Percentiles rank a stretch among this genome's conserved stretches.
Conservation (phyloP, 495 filamentous ascomycete genomes). For the Penicillium atrosanguineum region DNA sequence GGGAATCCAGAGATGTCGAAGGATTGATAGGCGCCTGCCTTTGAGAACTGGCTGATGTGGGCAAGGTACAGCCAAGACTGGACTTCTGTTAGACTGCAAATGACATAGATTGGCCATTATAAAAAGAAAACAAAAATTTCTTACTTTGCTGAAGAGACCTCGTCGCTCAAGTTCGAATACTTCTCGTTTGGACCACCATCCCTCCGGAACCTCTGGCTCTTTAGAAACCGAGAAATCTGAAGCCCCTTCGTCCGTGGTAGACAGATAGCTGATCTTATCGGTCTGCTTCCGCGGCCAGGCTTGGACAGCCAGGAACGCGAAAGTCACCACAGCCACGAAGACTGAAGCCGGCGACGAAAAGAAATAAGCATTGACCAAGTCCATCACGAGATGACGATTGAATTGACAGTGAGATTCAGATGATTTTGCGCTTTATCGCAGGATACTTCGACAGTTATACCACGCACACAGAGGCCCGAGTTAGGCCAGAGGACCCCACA, state of each 20-base stretch:
- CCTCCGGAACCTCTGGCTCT: slow-evolving; percentile 39
- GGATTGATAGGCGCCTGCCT: slow-evolving; percentile 49
- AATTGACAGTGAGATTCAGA: no score
- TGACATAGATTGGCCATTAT: no score
- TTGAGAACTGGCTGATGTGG: slow-evolving; percentile 43
- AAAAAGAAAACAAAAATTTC: background rate
- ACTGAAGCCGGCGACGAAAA: slow-evolving; percentile 11
- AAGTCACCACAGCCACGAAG: slow-evolving; percentile 15
- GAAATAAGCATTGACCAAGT: slow-evolving; percentile 12
- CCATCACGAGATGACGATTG: slow-evolving; percentile 6
- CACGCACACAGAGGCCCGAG: slow-evolving; percentile 6
- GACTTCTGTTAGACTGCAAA: background rate
- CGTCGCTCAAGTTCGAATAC: slow-evolving; percentile 53
- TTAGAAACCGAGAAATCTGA: slow-evolving; percentile 26
- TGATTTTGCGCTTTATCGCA: background rate
- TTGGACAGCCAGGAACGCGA: slow-evolving; percentile 9
- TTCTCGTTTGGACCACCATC: slow-evolving; percentile 44
- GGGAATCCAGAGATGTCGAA: slow-evolving; percentile 49
- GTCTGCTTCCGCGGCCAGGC: slow-evolving; percentile 12
- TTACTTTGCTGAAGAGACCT: slow-evolving; percentile 50
- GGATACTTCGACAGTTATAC: slow-evolving; percentile 17
- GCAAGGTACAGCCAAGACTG: slow-evolving; percentile 50
- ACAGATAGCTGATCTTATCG: background rate
- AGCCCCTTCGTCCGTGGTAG: background rate
- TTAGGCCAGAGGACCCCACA: slow-evolving; percentile 14